Evolutionary conservation across 1,139 yeast species (phyloP).

Genomic region (Suhomyces wounanorum): DNA sequence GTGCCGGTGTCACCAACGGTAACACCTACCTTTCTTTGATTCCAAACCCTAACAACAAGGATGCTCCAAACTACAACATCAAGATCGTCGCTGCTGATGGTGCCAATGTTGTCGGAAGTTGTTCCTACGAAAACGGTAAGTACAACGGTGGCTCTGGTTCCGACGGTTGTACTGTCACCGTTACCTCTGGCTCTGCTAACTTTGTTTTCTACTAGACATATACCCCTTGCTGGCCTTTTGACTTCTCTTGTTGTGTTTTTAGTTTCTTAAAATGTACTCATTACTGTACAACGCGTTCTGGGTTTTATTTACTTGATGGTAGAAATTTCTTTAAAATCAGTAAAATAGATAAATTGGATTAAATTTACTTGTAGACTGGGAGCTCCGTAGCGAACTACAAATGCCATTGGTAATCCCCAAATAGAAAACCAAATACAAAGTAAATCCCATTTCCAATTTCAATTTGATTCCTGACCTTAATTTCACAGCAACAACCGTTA

Average conservation of each 20-base stretch:
- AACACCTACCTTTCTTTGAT: slow-evolving; percentile 72
- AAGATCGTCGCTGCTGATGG: slow-evolving; percentile 63
- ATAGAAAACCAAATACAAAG: too few species aligned
- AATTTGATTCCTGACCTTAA: too few species aligned
- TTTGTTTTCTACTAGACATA: slow-evolving; percentile 59
- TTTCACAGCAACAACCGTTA: too few species aligned
- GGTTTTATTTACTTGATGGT: slow-evolving; percentile 6
- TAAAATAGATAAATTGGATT: not conserved
- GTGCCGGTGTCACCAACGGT: slow-evolving; percentile 69
- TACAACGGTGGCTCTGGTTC: slow-evolving; percentile 59
- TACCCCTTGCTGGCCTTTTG: slow-evolving; percentile 8
- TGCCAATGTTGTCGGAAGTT: slow-evolving; percentile 57
- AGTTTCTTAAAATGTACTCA: slow-evolving; percentile 11
- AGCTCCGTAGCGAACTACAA: too few species aligned
- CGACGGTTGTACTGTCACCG: slow-evolving; percentile 80
- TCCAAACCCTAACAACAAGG: slow-evolving; percentile 76
- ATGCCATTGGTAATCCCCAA: too few species aligned
- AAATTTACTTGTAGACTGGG: not conserved
- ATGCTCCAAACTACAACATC: slow-evolving; percentile 64
- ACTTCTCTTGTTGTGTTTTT: slow-evolving; percentile 12
- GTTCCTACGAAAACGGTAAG: slow-evolving; percentile 63
- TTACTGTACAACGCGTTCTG: slow-evolving; percentile 7
- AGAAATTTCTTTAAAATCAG: not conserved
- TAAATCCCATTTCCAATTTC: too few species aligned
- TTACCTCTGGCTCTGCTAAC: slow-evolving; percentile 64